phyloP scores from a whole-genome alignment of 176 grass and related monocot species.

The Guadua angustifolia region DNA sequence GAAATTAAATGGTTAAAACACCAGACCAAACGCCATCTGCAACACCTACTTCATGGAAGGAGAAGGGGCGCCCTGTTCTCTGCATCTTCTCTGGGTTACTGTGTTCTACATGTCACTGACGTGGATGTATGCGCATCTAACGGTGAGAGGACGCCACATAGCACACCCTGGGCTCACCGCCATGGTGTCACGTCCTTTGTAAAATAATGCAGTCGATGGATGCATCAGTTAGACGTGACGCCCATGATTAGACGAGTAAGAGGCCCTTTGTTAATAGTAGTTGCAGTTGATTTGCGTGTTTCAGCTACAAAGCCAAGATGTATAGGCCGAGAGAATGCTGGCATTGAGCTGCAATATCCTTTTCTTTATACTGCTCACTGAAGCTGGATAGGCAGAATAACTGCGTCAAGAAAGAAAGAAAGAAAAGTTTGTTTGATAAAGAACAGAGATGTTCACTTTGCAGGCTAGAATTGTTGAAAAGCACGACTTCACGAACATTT shows the following conservation, averaged over 20 bases:
- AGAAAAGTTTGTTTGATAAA: conserved; percentile 13
- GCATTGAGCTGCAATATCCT: conserved; percentile 31
- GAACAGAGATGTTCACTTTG: neutral
- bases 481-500: conserved; percentile 21
- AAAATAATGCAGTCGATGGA: conserved; percentile 56
- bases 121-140: conserved; percentile 39
- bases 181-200: conserved; percentile 62
- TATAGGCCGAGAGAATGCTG: neutral
- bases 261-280: conserved; percentile 20
- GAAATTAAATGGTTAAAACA: conserved; percentile 34
- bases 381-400: conserved; percentile 8
- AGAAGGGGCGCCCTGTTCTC: neutral
- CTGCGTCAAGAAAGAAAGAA: neutral
- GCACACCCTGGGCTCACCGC: conserved; percentile 38
- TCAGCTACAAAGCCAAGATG: conserved; percentile 1
- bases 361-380: conserved; percentile 35
- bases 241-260: conserved; percentile 57
- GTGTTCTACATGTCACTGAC: conserved; percentile 44
- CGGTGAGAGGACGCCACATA: conserved; percentile 35
- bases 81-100: conserved; percentile 18
- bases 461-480: conserved; percentile 3
- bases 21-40: conserved; percentile 43
- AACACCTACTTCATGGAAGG: conserved; percentile 43
- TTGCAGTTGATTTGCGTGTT: conserved; percentile 33
- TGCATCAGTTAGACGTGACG: conserved; percentile 47